Evolutionary conservation across 129 eudicot species (phyloP).

Genomic region (Centaurea solstitialis): DNA sequence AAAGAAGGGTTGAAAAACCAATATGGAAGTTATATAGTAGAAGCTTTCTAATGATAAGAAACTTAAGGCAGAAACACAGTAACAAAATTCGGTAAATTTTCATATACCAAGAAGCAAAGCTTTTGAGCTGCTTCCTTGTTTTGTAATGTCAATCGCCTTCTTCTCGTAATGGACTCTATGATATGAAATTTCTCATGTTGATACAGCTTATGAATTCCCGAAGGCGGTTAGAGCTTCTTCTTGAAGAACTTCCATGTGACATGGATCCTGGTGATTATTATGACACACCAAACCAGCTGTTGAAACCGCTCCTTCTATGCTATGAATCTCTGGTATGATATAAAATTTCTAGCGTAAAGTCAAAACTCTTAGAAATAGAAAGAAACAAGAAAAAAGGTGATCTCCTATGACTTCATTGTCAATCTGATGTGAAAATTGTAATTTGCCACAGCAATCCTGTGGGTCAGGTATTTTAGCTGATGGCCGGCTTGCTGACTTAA

Average conservation of each 20-base stretch:
- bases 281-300: constrained; percentile 77
- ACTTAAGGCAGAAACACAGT: neutral
- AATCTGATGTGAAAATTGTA: neutral
- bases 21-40: neutral
- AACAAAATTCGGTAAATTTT: neutral
- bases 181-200: neutral
- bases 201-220: constrained; percentile 76
- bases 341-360: neutral
- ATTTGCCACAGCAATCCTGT: constrained; percentile 59
- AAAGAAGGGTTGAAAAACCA: neutral
- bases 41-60: neutral
- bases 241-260: constrained; percentile 86
- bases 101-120: neutral
- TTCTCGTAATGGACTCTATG: neutral
- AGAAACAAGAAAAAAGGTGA: neutral
- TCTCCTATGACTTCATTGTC: neutral
- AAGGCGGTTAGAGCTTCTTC: constrained; percentile 76
- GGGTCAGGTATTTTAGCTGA: constrained; percentile 79
- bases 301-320: constrained; percentile 79
- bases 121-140: neutral
- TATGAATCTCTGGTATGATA: constrained; percentile 85
- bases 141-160: neutral
- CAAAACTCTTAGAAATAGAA: neutral
- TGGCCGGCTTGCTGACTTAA: constrained; percentile 71
- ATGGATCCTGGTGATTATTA: constrained; percentile 67